phyloP scores from a whole-genome alignment of 164 flowering plant species.

The Protea cynaroides region DNA sequence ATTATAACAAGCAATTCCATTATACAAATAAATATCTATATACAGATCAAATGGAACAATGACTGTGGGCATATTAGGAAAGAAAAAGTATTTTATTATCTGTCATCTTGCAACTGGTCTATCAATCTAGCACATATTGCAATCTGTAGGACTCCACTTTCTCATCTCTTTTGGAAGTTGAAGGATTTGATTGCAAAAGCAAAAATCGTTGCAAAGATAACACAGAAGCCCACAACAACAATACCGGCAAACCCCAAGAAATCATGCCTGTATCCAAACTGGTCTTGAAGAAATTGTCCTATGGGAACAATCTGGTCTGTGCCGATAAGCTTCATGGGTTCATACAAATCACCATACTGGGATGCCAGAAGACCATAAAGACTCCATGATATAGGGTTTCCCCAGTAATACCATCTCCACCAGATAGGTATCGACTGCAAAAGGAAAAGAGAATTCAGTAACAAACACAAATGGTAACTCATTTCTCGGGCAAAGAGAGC shows the following conservation, averaged over 20 bases:
- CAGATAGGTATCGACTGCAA: conserved; percentile 81
- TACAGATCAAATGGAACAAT: not conserved
- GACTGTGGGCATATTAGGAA: not conserved
- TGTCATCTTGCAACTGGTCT: not conserved
- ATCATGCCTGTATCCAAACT: conserved; percentile 70
- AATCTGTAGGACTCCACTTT: not conserved
- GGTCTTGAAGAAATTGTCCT: conserved; percentile 33
- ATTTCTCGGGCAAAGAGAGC: not conserved
- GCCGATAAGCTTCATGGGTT: conserved; percentile 50
- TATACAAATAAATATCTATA: not conserved
- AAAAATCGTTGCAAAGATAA: conserved; percentile 63
- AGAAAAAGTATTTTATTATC: not conserved
- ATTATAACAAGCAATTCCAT: not conserved
- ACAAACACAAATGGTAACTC: not conserved
- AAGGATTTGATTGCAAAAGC: conserved; percentile 77
- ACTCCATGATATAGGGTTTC: conserved; percentile 86
- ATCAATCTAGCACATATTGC: not conserved
- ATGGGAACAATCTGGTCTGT: conserved; percentile 35
- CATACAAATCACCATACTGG: conserved; percentile 61
- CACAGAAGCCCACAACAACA: conserved; percentile 58
- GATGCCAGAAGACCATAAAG: conserved; percentile 82
- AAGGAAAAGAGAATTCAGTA: conserved; percentile 3
- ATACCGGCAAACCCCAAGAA: conserved; percentile 55
- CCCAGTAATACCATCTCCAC: conserved; percentile 99
- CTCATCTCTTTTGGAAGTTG: conserved; percentile 84